Evolutionary conservation across 768 basidiomycete species (phyloP).

Genomic region (Serendipita sp.): DNA sequence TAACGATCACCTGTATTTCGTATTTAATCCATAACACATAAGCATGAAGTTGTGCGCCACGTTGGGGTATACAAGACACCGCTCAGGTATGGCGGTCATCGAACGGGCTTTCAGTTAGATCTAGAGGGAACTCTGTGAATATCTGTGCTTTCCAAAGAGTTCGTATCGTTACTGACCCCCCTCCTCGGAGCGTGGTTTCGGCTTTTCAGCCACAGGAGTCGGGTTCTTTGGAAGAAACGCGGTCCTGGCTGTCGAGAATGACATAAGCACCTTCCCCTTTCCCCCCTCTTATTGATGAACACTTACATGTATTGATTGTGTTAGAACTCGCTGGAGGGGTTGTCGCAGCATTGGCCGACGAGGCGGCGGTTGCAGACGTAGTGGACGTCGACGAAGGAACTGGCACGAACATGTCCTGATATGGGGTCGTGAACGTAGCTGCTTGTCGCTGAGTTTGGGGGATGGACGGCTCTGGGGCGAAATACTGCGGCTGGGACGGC

Average conservation of each 20-base stretch:
- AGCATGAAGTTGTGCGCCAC: neutral
- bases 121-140: too few relatives aligned
- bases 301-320: neutral
- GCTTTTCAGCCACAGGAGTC: neutral
- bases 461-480: neutral
- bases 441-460: neutral
- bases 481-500: neutral
- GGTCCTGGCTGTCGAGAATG: neutral
- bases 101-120: neutral
- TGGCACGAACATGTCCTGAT: neutral
- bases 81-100: neutral
- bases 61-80: neutral
- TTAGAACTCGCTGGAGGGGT: neutral
- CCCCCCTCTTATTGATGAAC: neutral
- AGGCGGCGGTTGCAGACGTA: neutral
- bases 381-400: neutral
- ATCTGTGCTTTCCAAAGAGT: too few relatives aligned
- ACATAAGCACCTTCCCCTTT: neutral
- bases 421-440: neutral
- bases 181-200: neutral
- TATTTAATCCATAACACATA: neutral
- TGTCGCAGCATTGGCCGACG: neutral
- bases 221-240: constrained; percentile 2
- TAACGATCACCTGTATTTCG: neutral
- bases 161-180: neutral